These are phyloP conservation scores for Phytopythium ostracodes DNA, from an alignment of 352 stramenopile species.

Conservation along the genomic window DNA sequence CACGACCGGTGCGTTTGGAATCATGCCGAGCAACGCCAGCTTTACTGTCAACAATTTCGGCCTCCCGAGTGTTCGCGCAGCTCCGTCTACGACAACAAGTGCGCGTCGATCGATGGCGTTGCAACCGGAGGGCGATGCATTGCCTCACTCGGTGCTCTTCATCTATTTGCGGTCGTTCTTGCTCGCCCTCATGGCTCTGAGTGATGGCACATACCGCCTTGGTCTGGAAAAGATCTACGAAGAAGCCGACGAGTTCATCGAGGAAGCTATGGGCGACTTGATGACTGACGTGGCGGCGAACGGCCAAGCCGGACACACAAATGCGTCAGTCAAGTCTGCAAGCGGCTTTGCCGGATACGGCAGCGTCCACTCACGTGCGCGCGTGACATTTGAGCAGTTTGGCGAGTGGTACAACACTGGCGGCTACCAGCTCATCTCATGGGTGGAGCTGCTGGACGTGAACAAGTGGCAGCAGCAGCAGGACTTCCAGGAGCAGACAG, in stretches of 20 bases:
- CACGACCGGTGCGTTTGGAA: slow-evolving; percentile 25
- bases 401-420: slow-evolving; percentile 88
- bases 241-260: slow-evolving; percentile 83
- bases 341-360: slow-evolving; percentile 53
- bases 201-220: slow-evolving; percentile 74
- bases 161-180: slow-evolving; percentile 85
- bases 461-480: slow-evolving; percentile 80
- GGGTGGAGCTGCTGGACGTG: slow-evolving; percentile 82
- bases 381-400: slow-evolving; percentile 90
- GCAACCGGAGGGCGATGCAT: slow-evolving; percentile 43
- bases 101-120: slow-evolving; percentile 32
- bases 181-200: slow-evolving; percentile 82
- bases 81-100: slow-evolving; percentile 22
- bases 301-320: slow-evolving; percentile 32
- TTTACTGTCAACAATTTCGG: slow-evolving; percentile 58
- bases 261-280: slow-evolving; percentile 81
- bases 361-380: slow-evolving; percentile 52
- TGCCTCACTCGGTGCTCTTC: slow-evolving; percentile 81
- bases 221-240: slow-evolving; percentile 85
- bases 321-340: slow-evolving; percentile 11
- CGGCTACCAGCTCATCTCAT: slow-evolving; percentile 79
- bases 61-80: slow-evolving; percentile 48
- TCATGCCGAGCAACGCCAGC: slow-evolving; percentile 31
- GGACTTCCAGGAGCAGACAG: slow-evolving; percentile 53
- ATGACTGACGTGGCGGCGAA: slow-evolving; percentile 74